Evolutionary conservation across 176 grass and related monocot genomes (phyloP), one percentile per base, ranked within the genome.

Genomic region (Eremochloa ophiuroides): DNA sequence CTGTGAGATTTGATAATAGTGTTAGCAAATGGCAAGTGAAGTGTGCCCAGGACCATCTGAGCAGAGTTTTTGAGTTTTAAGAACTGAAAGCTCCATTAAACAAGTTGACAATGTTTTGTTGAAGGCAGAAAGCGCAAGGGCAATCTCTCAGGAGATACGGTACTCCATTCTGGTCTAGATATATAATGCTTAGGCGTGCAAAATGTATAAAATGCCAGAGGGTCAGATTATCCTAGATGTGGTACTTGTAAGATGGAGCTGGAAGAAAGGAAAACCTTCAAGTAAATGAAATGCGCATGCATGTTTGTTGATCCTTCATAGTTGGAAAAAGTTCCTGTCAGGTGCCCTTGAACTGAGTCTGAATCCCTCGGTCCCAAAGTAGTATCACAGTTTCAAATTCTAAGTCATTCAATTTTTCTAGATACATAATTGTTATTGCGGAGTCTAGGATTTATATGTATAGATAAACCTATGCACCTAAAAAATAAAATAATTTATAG

Each of bases 71-170:
- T 59, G 4, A 20, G 47, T 79, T 79, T 78, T 78, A 82, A 85
- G 56, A 60, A 90, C 23, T 51, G 47, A 22, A 82, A 53, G 60
- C 60, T 15, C 29, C 73, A 78, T 90, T 89, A 82, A 75, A 78
- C 73, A 86, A 85, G 65, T 77, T 89, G 72, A 44, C 66, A 47
- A 40, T 68, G 38, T 48, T 90, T 60, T 10, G 68, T 62, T 51
- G 74, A 86, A 90, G 88, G 74, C 88, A 86, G 84, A 86, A 90
- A 90, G 84, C 35, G 80, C 56, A 56, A 77, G 43, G 43, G 10
- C 35, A 59, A 89, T 82, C 78, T 85, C 82, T 10, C 4, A 76
- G 14, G 78, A 66, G 78, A 89, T 89, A 65, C 2, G 43, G 13
- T 28, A 31, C 35, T 28, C 34, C 28, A n/a, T 66, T 37, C 42